Evolutionary conservation across 176 grass and related monocot genomes (phyloP), one percentile per base, ranked within the genome.

Genomic region (Dendrocalamus sinicus): DNA sequence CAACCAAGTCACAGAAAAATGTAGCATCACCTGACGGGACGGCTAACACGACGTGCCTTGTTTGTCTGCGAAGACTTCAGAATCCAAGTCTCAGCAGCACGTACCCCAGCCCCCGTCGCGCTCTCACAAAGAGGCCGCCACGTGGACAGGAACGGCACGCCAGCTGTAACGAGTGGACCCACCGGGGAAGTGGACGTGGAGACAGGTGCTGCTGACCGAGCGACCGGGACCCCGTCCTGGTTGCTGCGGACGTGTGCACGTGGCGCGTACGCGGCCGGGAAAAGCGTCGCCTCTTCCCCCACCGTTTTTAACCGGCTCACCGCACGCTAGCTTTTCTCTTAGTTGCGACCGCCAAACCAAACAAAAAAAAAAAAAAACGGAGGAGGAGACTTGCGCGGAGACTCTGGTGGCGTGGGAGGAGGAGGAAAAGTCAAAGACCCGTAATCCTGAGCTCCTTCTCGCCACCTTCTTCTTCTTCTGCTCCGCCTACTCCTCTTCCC

Each of bases 391-490:
- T 66, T 67, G 47, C 47, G 23, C 6, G 7, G 32, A 2, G 39
- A 72, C 4, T 3, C 12, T 19, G 79, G 35, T 15, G 2, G 11
- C 53, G 40, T 44, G 19, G 14, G 17, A 14, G 44, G 9, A 14
- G 44, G 9, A 40, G 28, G 77, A 58, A 4, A 60, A 83, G 89
- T 90, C 79, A 86, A 86, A n/a, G 72, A 12, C 46, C 20, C 63
- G 58, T 47, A 14, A 10, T 22, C 67, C 30, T 5, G 7, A 77
- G 78, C n/a, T 76, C 78, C 72, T 90, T 73, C 78, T 83, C 73
- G 39, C 40, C 40, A 12, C 79, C 40, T 79, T 79, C 84, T 13
- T 32, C 28, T 30, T 43, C 87, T 77, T 23, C 74, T 24, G 12
- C 46, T 45, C 57, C 52, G 70, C 88, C 77, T 67, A 53, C 77